Evolutionary conservation across 495 filamentous ascomycete species (phyloP).

Genomic region (Penicillium manginii): DNA sequence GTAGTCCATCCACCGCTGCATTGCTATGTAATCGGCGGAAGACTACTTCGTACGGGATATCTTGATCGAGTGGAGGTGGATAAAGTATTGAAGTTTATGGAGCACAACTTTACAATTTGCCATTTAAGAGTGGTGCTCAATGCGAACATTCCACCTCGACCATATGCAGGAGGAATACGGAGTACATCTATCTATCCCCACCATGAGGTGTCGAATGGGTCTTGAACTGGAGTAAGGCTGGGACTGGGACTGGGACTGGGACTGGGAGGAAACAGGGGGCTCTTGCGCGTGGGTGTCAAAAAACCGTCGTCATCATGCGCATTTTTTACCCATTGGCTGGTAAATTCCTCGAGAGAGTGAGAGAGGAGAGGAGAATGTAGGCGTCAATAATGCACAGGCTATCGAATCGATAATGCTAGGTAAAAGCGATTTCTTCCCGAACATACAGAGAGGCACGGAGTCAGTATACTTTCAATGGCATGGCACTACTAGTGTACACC

Average conservation of each 20-base stretch:
- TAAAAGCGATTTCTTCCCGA: neutral
- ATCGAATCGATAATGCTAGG: slow-evolving; percentile 22
- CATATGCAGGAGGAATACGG: no score
- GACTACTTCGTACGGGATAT: no score
- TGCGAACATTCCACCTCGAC: no score
- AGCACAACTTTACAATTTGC: no score
- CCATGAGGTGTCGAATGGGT: neutral
- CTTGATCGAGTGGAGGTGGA: no score
- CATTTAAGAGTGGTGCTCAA: no score
- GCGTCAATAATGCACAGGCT: slow-evolving; percentile 33
- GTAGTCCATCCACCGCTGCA: neutral
- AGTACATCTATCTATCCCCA: neutral
- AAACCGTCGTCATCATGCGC: slow-evolving; percentile 36
- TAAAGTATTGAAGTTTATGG: no score
- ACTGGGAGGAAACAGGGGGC: slow-evolving; percentile 4
- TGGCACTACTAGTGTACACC: neutral
- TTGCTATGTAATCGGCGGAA: neutral
- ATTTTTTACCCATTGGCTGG: slow-evolving; percentile 21
- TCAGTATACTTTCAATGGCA: no score
- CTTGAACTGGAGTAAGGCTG: neutral
- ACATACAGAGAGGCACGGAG: no score
- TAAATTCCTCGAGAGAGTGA: slow-evolving; percentile 19
- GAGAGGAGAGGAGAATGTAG: slow-evolving; percentile 23
- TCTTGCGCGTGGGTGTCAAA: slow-evolving; percentile 5
- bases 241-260: slow-evolving; percentile 2